Base-by-base conservation (phyloP, 2,329 filamentous ascomycete genomes). In the Aureobasidium sp. region DNA sequence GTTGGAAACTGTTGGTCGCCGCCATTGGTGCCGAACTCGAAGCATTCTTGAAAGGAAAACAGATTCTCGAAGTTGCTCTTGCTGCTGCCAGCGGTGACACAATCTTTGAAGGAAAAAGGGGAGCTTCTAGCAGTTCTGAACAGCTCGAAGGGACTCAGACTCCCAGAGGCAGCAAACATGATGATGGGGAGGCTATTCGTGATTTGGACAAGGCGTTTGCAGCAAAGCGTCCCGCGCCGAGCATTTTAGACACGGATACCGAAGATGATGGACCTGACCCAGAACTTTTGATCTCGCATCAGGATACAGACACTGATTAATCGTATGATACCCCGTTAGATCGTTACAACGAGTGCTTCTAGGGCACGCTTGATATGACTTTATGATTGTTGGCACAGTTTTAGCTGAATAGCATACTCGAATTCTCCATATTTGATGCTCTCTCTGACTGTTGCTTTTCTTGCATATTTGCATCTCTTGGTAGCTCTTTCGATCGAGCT, bases 1-100 rank as follows among this genome's bases (percentile, higher is more conserved):
- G 81, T 17, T 93, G 89, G 89, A 91, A 87, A 62, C 75, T 92
- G 17, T 78, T 93, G 20, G 85, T 91, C 5, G 89, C 84, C 57
- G 88, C 88, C 12, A 85, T 93, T 37, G 87, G 88, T 0, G 89
- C 89, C 0, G 89, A 90, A 71, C 70, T 89, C 1, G 85, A 87
- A 63, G 86, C 87, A 2, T 86, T 89, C 64, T 76, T 76, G 36
- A 82, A 87, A 68, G 86, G 85, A 1, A 80, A 81, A 66, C 72
- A 77, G 3, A 77, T 90, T 45, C 74, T 90, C n/a, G 70, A 76
- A 42, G 70, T 73, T 12, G 70, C 74, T 12, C 67, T 78, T 5
- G 36, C 44, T 31, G 20, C 52, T 27, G n/a, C 64, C 14, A 69
- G 75, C 39, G 70, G 72, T 12, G 70, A 73, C 7, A 66, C 77